Evolutionary conservation across 768 basidiomycete species (phyloP).

Genomic region (Lactifluus piperatus): DNA sequence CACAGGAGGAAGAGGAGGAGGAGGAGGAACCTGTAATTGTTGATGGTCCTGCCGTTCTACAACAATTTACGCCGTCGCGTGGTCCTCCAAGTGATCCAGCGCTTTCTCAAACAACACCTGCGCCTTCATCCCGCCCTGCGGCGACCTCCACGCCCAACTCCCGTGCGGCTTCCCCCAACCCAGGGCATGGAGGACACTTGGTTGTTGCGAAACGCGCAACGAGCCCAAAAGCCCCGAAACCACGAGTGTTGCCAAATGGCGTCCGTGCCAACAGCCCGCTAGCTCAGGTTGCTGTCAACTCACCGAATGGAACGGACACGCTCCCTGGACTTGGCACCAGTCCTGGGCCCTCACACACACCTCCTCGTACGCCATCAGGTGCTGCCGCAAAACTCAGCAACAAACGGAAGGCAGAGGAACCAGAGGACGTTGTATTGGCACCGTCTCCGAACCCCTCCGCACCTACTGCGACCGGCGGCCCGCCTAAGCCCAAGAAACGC

Average conservation of each 20-base stretch:
- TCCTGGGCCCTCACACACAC: conserved; percentile 24
- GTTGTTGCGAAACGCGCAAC: conserved; percentile 79
- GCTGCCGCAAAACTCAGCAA: conserved; percentile 30
- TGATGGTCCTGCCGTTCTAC: conserved; percentile 37
- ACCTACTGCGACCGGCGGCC: conserved; percentile 22
- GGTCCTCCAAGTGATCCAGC: conserved; percentile 16
- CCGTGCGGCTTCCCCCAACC: conserved; percentile 50
- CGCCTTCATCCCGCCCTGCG: conserved; percentile 26
- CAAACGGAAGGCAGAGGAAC: conserved; percentile 54
- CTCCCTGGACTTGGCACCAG: conserved; percentile 20
- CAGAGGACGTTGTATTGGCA: conserved; percentile 4
- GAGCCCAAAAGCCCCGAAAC: conserved; percentile 64
- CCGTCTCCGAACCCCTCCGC: conserved; percentile 13
- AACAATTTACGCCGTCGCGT: conserved; percentile 41
- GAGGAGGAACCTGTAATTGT: conserved; percentile 51
- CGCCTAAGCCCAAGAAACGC: conserved; percentile 48
- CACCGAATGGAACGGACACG: conserved; percentile 29
- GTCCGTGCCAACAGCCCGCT: conserved; percentile 58
- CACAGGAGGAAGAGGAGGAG: conserved; percentile 54
- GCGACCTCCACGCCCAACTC: conserved; percentile 37
- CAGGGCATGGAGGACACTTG: conserved; percentile 65
- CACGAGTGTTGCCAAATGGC: conserved; percentile 34
- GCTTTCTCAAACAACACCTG: conserved; percentile 30
- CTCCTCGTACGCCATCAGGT: conserved; percentile 20
- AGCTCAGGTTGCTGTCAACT: conserved; percentile 26